phyloP scores from a whole-genome alignment of 768 basidiomycete species.

The Russula vinacea region DNA sequence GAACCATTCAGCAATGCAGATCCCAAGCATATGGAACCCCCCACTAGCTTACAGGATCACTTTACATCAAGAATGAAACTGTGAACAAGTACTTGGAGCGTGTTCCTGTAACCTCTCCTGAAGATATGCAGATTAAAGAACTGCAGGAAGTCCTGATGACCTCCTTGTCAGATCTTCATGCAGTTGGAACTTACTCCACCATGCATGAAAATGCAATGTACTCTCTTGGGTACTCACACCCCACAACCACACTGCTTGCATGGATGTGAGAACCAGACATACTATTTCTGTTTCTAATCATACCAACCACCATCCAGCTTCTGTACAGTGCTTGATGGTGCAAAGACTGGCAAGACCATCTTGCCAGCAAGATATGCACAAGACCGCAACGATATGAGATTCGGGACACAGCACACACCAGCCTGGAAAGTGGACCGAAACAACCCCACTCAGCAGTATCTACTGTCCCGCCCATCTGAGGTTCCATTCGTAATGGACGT shows the following conservation, averaged over 20 bases:
- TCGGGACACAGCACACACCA: conserved; percentile 32
- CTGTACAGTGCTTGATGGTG: conserved; percentile 54
- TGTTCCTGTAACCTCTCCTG: conserved; percentile 30
- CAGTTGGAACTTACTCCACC: conserved; percentile 51
- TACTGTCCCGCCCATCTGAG: neutral
- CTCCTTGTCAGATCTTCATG: conserved; percentile 43
- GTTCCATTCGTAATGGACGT: conserved; percentile 20
- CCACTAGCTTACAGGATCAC: conserved; percentile 40
- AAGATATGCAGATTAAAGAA: conserved; percentile 36
- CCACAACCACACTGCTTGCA: conserved; percentile 51
- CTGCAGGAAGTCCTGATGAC: conserved; percentile 53
- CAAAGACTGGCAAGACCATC: conserved; percentile 57
- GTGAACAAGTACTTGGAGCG: conserved; percentile 44
- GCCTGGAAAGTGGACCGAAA: conserved; percentile 31
- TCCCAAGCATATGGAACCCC: conserved; percentile 48
- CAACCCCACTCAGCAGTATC: neutral
- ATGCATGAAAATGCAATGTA: conserved; percentile 59
- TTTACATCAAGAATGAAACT: conserved; percentile 47
- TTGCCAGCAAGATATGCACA: conserved; percentile 34
- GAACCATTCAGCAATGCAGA: conserved; percentile 52
- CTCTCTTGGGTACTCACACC: conserved; percentile 48
- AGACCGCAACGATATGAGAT: conserved; percentile 27
- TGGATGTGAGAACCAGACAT: conserved; percentile 43
- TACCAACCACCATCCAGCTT: conserved; percentile 39
- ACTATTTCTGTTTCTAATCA: neutral